Evolutionary conservation across 352 stramenopile species (phyloP).

Genomic region (Globisporangium lucens): DNA sequence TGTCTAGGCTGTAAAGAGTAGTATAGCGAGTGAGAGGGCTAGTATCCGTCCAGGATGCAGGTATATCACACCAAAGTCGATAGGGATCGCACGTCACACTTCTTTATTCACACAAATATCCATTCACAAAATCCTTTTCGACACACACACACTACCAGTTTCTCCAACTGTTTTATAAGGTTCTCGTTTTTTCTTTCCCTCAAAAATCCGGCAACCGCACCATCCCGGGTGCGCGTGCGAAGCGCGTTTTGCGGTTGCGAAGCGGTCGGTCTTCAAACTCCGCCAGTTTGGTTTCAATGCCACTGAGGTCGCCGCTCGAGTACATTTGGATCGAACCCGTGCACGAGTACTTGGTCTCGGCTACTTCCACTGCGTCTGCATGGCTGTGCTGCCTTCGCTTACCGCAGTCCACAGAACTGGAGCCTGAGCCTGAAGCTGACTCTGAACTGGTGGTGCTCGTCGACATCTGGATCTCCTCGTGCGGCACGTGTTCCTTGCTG

Average conservation of each 20-base stretch:
- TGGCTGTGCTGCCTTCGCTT: neutral
- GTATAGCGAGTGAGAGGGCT: too few relatives aligned
- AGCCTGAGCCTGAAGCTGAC: neutral
- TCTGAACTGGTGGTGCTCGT: neutral
- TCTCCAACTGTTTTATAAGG: neutral
- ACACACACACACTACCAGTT: too few relatives aligned
- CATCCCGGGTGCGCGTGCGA: slow-evolving; percentile 7
- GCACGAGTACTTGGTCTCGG: slow-evolving; percentile 18
- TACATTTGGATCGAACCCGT: slow-evolving; percentile 20
- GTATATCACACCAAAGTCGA: too few relatives aligned
- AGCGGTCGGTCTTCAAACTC: slow-evolving; percentile 9
- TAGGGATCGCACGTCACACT: too few relatives aligned
- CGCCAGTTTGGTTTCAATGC: slow-evolving; percentile 5
- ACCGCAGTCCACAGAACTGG: neutral
- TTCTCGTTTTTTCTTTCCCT: slow-evolving; percentile 5
- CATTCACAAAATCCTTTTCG: too few relatives aligned
- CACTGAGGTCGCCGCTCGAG: slow-evolving; percentile 19
- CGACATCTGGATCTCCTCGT: slow-evolving; percentile 5
- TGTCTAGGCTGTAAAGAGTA: too few relatives aligned
- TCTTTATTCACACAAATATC: too few relatives aligned
- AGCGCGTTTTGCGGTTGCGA: slow-evolving; percentile 11
- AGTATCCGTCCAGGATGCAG: too few relatives aligned
- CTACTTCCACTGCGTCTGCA: neutral
- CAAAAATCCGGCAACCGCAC: slow-evolving; percentile 27
- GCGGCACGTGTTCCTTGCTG: neutral